Evolutionary conservation across 345 rosid genomes (phyloP), one percentile per base, ranked within the genome.

Genomic region (Aquilaria yunnanensis): DNA sequence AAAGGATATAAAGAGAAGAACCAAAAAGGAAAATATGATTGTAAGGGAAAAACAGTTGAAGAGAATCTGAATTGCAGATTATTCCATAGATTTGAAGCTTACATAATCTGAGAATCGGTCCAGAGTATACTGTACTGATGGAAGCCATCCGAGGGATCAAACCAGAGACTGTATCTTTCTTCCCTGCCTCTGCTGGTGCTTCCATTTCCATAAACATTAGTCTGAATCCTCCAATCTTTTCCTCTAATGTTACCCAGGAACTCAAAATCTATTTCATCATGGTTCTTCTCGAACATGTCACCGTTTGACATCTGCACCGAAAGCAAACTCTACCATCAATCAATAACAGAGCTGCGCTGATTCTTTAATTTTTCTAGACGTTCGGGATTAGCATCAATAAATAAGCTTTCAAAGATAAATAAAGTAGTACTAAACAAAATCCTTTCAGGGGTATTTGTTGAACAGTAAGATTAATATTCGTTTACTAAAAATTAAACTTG

Each of bases 261-360:
- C 81, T 92, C 97, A 51, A 92, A 92, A 77, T 90, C 96, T 16
- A 92, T 83, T 69, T 92, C 97, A 58, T 92, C 98, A 33, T 92
- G 97, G 71, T 86, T 90, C 80, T 77, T 85, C 83, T 79, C 80
- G 67, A 79, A 93, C 43, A 73, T 75, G 61, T 92, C 96, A 7
- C 88, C 96, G 67, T 92, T 92, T 4, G 96, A 81, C 83, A 85
- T 87, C 97, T 90, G 80, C 43, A 9, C 43, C 43, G 54, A 14
- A 37, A 51, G 6, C 32, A 61, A 55, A 8, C 16, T 54, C 41
- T 51, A 5, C 10, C 54, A 51, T 51, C 54, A 37, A 37, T 4
- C 43, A 37, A 37, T 4, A 37, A 5, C 43, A 37, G 43, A 9
- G 43, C 43, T 37, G 7, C 8, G 7, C 8, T 37, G 5, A 54